These are phyloP conservation scores for Avena eriantha DNA, from an alignment of 176 grass and related monocot species.

Conservation along the genomic window DNA sequence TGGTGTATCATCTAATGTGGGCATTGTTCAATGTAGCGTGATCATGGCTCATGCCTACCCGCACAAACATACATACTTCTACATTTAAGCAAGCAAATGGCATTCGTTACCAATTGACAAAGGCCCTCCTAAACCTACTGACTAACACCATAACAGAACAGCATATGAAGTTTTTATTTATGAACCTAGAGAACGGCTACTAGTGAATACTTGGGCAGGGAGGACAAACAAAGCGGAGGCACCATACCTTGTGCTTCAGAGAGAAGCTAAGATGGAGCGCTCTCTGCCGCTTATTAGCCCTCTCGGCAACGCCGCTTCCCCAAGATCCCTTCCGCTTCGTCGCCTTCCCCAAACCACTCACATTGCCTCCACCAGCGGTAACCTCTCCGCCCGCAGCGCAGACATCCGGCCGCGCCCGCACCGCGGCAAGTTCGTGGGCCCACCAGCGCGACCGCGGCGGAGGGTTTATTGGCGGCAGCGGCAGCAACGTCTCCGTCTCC, in stretches of 20 bases:
- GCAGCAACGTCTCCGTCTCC: background rate
- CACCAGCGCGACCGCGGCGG: constrained; percentile 53
- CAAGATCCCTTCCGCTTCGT: constrained; percentile 45
- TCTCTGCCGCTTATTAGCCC: constrained; percentile 37
- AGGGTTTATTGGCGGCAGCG: constrained; percentile 44
- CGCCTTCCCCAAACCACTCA: background rate
- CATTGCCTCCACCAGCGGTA: background rate
- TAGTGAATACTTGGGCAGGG: background rate
- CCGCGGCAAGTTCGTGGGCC: constrained; percentile 41
- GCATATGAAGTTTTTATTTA: background rate
- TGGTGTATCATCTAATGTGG: background rate
- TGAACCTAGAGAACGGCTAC: background rate
- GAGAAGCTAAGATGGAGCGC: constrained; percentile 34
- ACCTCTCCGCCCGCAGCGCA: background rate
- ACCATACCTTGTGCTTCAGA: constrained; percentile 49
- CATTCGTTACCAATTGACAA: constrained; percentile 1
- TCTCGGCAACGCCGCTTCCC: background rate
- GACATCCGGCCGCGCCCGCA: background rate
- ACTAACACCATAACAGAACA: constrained; percentile 36
- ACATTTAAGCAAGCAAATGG: constrained; percentile 7
- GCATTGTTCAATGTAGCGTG: background rate
- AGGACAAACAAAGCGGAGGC: background rate
- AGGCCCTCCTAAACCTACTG: background rate
- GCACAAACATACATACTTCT: constrained; percentile 2
- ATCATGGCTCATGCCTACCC: background rate